Evolutionary conservation across 2,329 filamentous ascomycete species (phyloP).

Genomic region (Cercospora sp.): DNA sequence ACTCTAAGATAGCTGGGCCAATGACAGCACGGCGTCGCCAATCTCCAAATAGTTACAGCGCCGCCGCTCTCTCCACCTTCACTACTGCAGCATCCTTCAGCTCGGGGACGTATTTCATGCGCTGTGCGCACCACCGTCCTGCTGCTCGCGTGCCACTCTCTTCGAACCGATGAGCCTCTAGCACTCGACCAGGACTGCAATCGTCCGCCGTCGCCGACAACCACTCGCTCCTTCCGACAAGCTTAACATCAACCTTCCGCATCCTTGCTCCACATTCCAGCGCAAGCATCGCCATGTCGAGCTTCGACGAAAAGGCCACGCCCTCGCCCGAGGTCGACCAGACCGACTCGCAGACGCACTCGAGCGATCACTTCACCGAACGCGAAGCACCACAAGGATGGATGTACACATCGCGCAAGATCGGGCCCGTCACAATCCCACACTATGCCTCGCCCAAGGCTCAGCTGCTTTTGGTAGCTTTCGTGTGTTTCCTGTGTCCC

Average conservation of each 20-base stretch:
- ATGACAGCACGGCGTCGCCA: neutral
- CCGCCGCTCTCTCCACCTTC: slow-evolving; percentile 7
- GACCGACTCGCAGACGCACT: slow-evolving; percentile 17
- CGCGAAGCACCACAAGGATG: slow-evolving; percentile 42
- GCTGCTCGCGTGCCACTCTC: slow-evolving; percentile 9
- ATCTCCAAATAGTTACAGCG: neutral
- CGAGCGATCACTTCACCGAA: slow-evolving; percentile 17
- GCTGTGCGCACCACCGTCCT: neutral
- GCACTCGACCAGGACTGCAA: neutral
- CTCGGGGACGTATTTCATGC: neutral
- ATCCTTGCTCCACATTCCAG: neutral
- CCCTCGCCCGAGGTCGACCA: slow-evolving; percentile 19
- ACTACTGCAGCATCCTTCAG: neutral
- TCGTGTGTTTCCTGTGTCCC: slow-evolving; percentile 57
- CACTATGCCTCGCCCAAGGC: slow-evolving; percentile 53
- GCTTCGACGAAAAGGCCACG: slow-evolving; percentile 23
- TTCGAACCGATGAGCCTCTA: neutral
- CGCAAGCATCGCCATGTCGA: slow-evolving; percentile 14
- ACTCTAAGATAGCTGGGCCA: neutral
- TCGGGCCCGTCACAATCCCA: slow-evolving; percentile 46
- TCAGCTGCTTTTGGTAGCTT: slow-evolving; percentile 52
- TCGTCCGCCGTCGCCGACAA: neutral
- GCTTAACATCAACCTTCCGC: neutral
- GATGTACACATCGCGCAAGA: slow-evolving; percentile 49
- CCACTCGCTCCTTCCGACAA: neutral